Evolutionary conservation across 1,139 yeast species (phyloP).

Genomic region (Saccharomycopsis phalli): DNA sequence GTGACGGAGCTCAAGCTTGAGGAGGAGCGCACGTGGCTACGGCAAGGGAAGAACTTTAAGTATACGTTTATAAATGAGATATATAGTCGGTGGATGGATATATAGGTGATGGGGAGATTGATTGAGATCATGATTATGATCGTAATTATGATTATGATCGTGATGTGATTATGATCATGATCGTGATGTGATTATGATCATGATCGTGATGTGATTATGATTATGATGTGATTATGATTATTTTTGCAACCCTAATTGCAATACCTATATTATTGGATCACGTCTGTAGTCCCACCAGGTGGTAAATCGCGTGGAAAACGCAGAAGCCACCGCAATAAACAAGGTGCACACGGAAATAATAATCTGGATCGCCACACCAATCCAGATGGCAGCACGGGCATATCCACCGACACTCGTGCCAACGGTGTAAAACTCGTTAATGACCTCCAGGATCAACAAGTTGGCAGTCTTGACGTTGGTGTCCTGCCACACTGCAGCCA

Average conservation of each 20-base stretch:
- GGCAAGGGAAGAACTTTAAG: conserved; percentile 7
- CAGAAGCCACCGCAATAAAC: conserved; percentile 6
- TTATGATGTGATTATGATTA: no score
- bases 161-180: no score
- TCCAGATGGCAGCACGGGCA: conserved; percentile 18
- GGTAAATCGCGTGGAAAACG: background rate
- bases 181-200: no score
- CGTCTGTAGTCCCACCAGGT: conserved; percentile 3
- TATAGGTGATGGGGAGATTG: background rate
- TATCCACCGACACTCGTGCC: conserved; percentile 14
- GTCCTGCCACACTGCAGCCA: conserved; percentile 20
- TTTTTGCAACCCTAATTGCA: no score
- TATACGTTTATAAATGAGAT: conserved; percentile 5
- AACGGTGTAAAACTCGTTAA: conserved; percentile 14
- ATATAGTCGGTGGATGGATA: conserved; percentile 5
- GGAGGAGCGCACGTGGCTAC: conserved; percentile 1
- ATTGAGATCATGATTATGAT: no score
- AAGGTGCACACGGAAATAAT: conserved; percentile 13
- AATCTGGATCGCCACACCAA: conserved; percentile 18
- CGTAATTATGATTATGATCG: no score
- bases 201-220: no score
- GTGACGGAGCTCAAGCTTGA: no score
- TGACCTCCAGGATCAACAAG: conserved; percentile 10
- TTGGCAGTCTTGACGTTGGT: conserved; percentile 18
- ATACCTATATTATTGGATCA: no score